Evolutionary conservation across 2,329 filamentous ascomycete genomes (phyloP).

Genomic region (Fusarium sp.): DNA sequence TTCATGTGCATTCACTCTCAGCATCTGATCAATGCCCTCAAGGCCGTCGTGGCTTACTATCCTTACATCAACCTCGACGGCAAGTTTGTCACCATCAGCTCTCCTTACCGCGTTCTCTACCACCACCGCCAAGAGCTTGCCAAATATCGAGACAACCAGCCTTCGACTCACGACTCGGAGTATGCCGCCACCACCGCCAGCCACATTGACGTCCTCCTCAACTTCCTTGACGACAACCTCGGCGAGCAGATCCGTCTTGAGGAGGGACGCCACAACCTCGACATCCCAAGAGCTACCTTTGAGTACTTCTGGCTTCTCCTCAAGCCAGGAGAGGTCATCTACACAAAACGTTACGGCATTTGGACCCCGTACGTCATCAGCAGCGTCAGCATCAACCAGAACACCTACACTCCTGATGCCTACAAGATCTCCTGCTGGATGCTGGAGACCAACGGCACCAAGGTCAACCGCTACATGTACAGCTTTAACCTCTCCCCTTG

Average conservation of each 20-base stretch:
- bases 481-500: slow-evolving; percentile 53
- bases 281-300: slow-evolving; percentile 57
- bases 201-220: slow-evolving; percentile 60
- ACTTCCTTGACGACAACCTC: slow-evolving; percentile 55
- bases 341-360: slow-evolving; percentile 53
- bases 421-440: slow-evolving; percentile 57
- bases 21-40: slow-evolving; percentile 60
- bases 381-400: slow-evolving; percentile 40
- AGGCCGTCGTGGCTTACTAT: slow-evolving; percentile 62
- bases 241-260: slow-evolving; percentile 55
- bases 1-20: slow-evolving; percentile 59
- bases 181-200: slow-evolving; percentile 55
- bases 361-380: slow-evolving; percentile 59
- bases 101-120: slow-evolving; percentile 61
- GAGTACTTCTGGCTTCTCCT: slow-evolving; percentile 61
- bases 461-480: slow-evolving; percentile 54
- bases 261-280: slow-evolving; percentile 52
- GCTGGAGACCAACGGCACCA: slow-evolving; percentile 50
- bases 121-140: slow-evolving; percentile 60
- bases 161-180: slow-evolving; percentile 53
- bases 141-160: slow-evolving; percentile 56
- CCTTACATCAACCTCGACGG: slow-evolving; percentile 54
- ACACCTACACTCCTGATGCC: slow-evolving; percentile 17
- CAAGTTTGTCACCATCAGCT: slow-evolving; percentile 53
- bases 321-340: slow-evolving; percentile 60